Base-by-base conservation (phyloP, 192 early-diverging fungal species). In the Coemansia sp. region DNA sequence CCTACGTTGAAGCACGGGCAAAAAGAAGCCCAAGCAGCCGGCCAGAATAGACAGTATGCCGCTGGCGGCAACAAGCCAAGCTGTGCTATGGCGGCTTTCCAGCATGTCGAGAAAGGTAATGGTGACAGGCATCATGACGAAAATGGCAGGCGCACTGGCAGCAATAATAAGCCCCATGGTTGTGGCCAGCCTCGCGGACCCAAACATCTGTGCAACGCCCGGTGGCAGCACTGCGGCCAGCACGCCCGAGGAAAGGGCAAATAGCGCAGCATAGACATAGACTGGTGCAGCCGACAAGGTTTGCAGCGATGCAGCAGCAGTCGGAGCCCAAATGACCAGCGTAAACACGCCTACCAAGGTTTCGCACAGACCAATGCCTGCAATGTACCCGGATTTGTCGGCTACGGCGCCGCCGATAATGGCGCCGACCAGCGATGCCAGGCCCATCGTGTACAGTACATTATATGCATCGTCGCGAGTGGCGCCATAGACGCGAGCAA, bases 131-230 rank as follows among this genome's bases (percentile, higher is more conserved):
- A 62, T 59, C 6, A 56, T 65, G 2, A 34, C 36, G 24, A 78
- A 32, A 2, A 78, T 48, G 0, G 62, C 66, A 0, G 66, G 65
- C 3, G 43, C 33, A 14, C 56, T 41, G n/a, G 68, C 69, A 7
- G 58, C 40, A 1, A 72, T 14, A 1, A 65, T 52, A 0, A 72
- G 26, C 0, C 70, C 75, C 9, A 67, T 41, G 10, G 65, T 62
- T 17, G 65, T 65, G 15, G 70, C 65, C 41, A 72, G 24, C 15
- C 75, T 24, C 1, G 37, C 52, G 2, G 53, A 50, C 33, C 75
- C 75, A 55, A 78, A 68, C 70, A 78, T 61, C 53, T 70, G 75
- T 0, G 56, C 58, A 26, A 58, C 26, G 10, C 42, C 55, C 0
- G 63, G 39, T 3, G 75, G 70, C 1, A 78, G 62, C 14, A 63